Evolutionary conservation across 1,284 basidiomycete genomes (phyloP).

Genomic region (Pseudozyma flocculosa): DNA sequence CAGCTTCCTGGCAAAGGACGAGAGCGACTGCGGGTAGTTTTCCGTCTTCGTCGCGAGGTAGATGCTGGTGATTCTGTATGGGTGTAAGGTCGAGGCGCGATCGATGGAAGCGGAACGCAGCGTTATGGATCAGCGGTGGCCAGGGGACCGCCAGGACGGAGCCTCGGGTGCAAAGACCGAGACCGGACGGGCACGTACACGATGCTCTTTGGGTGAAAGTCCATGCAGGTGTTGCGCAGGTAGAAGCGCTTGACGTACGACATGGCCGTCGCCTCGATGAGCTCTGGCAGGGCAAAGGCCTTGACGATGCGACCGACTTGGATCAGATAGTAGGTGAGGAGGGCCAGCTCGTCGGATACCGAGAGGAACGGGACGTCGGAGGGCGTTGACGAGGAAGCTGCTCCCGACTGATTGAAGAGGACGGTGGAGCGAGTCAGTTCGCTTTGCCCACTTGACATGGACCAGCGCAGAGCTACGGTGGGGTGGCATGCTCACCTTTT

Average conservation of each 20-base stretch:
- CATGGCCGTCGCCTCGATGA: constrained; percentile 87
- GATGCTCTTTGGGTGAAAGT: constrained; percentile 97
- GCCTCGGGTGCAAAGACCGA: not conserved
- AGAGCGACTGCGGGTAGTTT: constrained; percentile 84
- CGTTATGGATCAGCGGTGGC: not conserved
- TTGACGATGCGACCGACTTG: constrained; percentile 83
- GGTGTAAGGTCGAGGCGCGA: constrained; percentile 1
- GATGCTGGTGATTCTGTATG: constrained; percentile 70
- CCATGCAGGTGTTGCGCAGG: constrained; percentile 96
- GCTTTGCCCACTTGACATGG: not conserved
- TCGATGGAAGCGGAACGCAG: not conserved
- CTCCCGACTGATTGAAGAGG: constrained; percentile 1
- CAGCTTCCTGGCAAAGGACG: constrained; percentile 68
- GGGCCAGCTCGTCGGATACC: constrained; percentile 78
- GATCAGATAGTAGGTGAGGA: constrained; percentile 84
- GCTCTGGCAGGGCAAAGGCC: constrained; percentile 82
- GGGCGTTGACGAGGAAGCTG: not conserved
- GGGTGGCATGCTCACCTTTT: constrained; percentile 1
- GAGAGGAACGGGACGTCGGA: constrained; percentile 67
- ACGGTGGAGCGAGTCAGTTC: too few species aligned
- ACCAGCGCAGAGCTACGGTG: not conserved
- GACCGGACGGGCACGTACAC: constrained; percentile 68
- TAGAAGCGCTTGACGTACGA: constrained; percentile 95
- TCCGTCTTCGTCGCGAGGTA: constrained; percentile 97
- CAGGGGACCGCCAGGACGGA: too few species aligned